Evolutionary conservation across 768 basidiomycete species (phyloP), one percentile per base, ranked within the genome.

Genomic region (Hypholoma fasciculare): DNA sequence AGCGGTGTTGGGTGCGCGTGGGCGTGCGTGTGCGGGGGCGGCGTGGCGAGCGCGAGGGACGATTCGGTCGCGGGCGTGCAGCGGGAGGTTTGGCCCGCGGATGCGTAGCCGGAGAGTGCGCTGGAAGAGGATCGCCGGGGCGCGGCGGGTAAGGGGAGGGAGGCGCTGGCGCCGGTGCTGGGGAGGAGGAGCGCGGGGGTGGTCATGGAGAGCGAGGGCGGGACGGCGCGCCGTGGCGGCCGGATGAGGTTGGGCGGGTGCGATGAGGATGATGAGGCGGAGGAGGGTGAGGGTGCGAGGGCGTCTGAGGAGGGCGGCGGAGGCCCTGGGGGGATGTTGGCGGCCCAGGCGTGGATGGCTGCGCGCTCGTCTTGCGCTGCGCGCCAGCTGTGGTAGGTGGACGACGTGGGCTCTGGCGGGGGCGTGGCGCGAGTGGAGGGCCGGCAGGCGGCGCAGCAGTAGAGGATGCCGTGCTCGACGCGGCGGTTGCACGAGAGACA

Each of bases 401-500:
- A 40, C 30, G 30, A 6, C 47, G 39, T 40, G 58, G 59, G 42
- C 36, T 65, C 59, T 19, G 64, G 54, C 23, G 56, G 55, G 49
- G 46, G 48, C 47, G 26, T 52, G 48, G 23, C 16, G 63, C 65
- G 27, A 47, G 51, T 4, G 44, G 44, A 2, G 30, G 30, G 44
- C 12, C 74, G 74, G 65, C 80, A 79, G 14, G 74, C 68, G 0
- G 55, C 36, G 0, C 85, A 86, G 73, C 88, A 89, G 71, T 86
- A 89, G 4, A 76, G 73, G 1, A 67, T 59, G 3, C 70, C 68
- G 27, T 82, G 66, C 73, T 83, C 88, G 61, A 86, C 71, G 63
- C 78, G 81, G 61, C 80, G 78, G 62, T 79, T 77, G 76, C 89
- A 91, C 55, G 78, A 76, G 63, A 90, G 76, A 69, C 89, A 91